Percentiles rank a stretch among this genome's conserved stretches.
Evolutionary conservation across 2,329 filamentous ascomycete genomes (phyloP).

Genomic region (Trematosphaeria pertusa): DNA sequence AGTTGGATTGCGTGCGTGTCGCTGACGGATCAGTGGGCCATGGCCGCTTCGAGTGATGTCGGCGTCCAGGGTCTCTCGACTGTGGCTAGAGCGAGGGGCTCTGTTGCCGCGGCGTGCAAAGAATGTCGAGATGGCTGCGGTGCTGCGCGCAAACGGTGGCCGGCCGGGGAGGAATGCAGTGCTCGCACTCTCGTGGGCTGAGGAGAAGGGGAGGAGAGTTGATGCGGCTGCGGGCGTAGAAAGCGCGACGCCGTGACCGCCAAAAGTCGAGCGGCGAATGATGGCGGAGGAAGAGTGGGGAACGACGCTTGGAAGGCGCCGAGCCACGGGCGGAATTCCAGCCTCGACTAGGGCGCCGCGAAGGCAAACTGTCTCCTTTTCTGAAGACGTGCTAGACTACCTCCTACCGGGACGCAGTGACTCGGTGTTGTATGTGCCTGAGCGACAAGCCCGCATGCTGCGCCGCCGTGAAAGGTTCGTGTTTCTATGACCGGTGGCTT

Average conservation of each 20-base stretch:
- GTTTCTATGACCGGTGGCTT: no score
- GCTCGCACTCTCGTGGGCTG: conserved; percentile 2
- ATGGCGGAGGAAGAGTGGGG: conserved; percentile 15
- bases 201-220: conserved; percentile 3
- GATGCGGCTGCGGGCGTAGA: neutral
- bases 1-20: conserved; percentile 22
- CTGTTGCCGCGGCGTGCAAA: conserved; percentile 23
- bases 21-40: conserved; percentile 41
- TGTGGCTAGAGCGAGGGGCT: conserved; percentile 32
- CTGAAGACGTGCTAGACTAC: no score
- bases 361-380: no score
- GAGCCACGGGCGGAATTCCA: no score
- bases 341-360: no score
- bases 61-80: conserved; percentile 20
- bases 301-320: no score
- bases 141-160: conserved; percentile 14
- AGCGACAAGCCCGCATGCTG: no score
- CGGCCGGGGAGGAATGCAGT: conserved; percentile 4
- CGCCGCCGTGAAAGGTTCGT: no score
- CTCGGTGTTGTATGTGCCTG: no score
- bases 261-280: conserved; percentile 31
- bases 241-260: conserved; percentile 24
- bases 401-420: no score
- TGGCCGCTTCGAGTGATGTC: conserved; percentile 30
- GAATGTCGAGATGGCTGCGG: no score